These are phyloP conservation scores for Sugiyamaella lignohabitans DNA, from an alignment of 805 yeast species.

Conservation along the genomic window DNA sequence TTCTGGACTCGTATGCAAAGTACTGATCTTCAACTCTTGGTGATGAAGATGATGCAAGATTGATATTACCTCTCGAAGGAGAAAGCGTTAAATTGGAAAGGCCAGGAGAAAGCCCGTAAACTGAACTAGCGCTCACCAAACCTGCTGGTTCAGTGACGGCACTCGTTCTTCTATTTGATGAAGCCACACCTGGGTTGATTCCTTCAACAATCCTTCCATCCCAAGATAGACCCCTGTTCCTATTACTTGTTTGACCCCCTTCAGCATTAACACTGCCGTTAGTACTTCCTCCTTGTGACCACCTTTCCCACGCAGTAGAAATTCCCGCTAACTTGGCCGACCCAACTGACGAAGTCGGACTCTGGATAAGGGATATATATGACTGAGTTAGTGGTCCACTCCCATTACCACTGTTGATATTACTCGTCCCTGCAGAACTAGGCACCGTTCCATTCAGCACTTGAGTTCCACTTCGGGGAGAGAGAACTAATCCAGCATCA, in stretches of 20 bases:
- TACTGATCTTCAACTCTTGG: conserved; percentile 1
- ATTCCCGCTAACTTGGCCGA: neutral
- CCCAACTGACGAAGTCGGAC: neutral
- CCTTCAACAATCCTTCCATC: neutral
- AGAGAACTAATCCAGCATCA: neutral
- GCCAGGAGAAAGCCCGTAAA: neutral
- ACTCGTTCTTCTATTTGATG: neutral
- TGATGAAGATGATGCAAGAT: neutral
- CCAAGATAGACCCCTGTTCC: conserved; percentile 1
- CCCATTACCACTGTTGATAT: no score
- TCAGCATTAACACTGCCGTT: no score
- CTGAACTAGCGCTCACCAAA: neutral
- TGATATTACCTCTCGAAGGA: neutral
- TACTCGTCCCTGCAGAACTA: no score
- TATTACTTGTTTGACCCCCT: neutral
- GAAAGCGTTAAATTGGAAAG: neutral
- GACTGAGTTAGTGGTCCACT: no score
- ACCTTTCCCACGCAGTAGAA: neutral
- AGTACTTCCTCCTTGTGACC: no score
- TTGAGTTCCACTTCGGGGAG: neutral
- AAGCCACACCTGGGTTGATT: neutral
- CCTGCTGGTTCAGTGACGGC: neutral
- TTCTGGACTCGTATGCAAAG: neutral
- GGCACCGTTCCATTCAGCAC: neutral
- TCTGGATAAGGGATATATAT: neutral